These are phyloP conservation scores for Scutellaria minor DNA, from an alignment of 257 asterid genomes.

Conservation along the genomic window DNA sequence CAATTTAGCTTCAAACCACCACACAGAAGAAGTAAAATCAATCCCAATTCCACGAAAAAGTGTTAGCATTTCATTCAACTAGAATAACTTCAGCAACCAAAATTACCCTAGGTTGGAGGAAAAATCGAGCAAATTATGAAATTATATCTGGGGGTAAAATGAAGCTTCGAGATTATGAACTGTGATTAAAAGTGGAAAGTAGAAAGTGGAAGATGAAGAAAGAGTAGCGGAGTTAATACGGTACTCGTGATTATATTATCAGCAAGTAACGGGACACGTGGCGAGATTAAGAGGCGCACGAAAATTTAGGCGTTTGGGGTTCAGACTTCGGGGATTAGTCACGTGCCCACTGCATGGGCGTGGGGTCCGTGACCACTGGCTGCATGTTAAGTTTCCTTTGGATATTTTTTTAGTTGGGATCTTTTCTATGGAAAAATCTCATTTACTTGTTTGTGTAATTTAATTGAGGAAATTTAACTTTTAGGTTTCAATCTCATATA, in stretches of 20 bases:
- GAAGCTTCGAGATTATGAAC: constrained; percentile 27
- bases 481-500: neutral
- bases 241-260: constrained; percentile 33
- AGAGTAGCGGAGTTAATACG: constrained; percentile 30
- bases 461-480: neutral
- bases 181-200: constrained; percentile 25
- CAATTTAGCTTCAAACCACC: constrained; percentile 19
- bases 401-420: constrained; percentile 28
- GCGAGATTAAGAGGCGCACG: constrained; percentile 36
- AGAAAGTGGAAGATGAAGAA: constrained; percentile 24
- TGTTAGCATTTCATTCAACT: constrained; percentile 30
- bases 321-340: constrained; percentile 32
- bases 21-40: constrained; percentile 20
- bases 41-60: constrained; percentile 21
- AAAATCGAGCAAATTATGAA: constrained; percentile 1
- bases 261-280: constrained; percentile 39
- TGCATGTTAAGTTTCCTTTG: constrained; percentile 26
- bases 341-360: constrained; percentile 44
- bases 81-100: constrained; percentile 10
- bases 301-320: constrained; percentile 26
- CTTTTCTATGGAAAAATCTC: neutral
- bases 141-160: neutral
- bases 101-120: constrained; percentile 24
- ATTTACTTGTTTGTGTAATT: neutral
- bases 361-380: constrained; percentile 46